These are phyloP conservation scores for grape (Vitis vinifera) DNA, from an alignment of 164 flowering plant species.

Conservation along the genomic window ASM3070453v1 NC_081808.1:6448501-6449000, in stretches of 20 bases:
- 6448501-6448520: no score
- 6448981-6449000: constrained; percentile 3
- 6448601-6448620: no score
- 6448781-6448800: constrained; percentile 6
- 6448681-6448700: constrained; percentile 74
- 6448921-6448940: constrained; percentile 45
- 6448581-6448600: no score
- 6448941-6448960: constrained; percentile 52
- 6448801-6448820: background rate
- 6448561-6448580: no score
- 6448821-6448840: background rate
- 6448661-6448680: background rate
- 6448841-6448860: background rate
- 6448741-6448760: constrained; percentile 63
- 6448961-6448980: constrained; percentile 4
- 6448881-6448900: constrained; percentile 41
- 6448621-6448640: background rate
- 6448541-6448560: no score
- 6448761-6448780: constrained; percentile 45
- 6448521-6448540: no score
- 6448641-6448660: background rate
- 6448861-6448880: no score
- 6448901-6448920: constrained; percentile 53
- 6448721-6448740: constrained; percentile 71
- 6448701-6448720: constrained; percentile 79